phyloP scores from a whole-genome alignment of 805 yeast genomes.

The Monosporozyma siamensis region DNA sequence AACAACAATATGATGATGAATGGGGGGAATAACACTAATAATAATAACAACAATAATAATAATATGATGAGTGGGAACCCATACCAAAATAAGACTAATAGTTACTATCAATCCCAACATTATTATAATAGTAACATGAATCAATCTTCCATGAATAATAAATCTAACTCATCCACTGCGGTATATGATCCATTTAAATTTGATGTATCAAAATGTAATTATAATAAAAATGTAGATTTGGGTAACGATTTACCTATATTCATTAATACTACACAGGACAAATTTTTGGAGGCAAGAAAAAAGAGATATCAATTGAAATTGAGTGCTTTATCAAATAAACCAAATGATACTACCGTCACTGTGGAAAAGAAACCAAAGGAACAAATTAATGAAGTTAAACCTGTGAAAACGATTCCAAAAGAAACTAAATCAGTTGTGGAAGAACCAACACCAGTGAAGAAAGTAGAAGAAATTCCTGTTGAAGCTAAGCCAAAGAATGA shows the following conservation, averaged over 20 bases:
- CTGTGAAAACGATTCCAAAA: neutral
- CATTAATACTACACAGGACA: slow-evolving; percentile 24
- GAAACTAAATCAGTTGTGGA: neutral
- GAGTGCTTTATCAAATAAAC: neutral
- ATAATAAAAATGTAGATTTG: slow-evolving; percentile 5
- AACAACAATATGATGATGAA: slow-evolving; percentile 2
- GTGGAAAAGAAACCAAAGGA: too few species aligned
- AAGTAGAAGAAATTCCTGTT: neutral
- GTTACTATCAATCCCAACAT: slow-evolving; percentile 11
- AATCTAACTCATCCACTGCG: slow-evolving; percentile 7
- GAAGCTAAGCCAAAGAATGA: neutral
- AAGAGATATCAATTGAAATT: slow-evolving; percentile 16
- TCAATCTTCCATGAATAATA: slow-evolving; percentile 4
- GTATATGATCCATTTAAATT: slow-evolving; percentile 20
- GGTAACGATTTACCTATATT: slow-evolving; percentile 22
- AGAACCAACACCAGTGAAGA: neutral
- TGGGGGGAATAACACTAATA: neutral
- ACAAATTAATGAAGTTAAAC: too few species aligned
- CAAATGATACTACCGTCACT: neutral
- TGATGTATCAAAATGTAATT: slow-evolving; percentile 16
- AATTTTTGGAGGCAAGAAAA: slow-evolving; percentile 26
- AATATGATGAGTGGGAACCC: slow-evolving; percentile 2
- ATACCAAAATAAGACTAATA: slow-evolving; percentile 10
- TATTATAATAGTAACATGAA: slow-evolving; percentile 3
- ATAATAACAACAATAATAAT: slow-evolving; percentile 1